Base-by-base conservation (phyloP, 768 basidiomycete species). In the Leccinum subtestaceum region DNA sequence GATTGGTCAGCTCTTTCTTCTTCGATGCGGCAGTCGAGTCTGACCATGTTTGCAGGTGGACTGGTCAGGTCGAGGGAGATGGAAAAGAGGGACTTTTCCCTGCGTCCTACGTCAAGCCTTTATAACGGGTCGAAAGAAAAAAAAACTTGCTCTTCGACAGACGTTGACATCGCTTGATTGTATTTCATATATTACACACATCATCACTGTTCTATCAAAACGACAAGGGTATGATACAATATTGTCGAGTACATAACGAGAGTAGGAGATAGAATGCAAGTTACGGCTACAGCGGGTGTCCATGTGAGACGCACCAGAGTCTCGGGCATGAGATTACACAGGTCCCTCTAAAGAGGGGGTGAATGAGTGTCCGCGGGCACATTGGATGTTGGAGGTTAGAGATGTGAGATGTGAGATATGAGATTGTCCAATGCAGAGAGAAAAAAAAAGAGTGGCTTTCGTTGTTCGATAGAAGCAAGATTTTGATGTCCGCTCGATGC, bases 31-130 rank as follows among this genome's bases (percentile, higher is more conserved):
- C 4, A 15, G 12, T n/a, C 9, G 31, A 21, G 47, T 47, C 54
- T 64, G 43, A 61, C 56, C 23, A 56, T 7, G 56, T 53, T 59
- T 59, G 53, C 65, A 88, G 87, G 87, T 88, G 87, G 87, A 84
- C 81, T 17, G 87, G 86, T 12, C 81, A 84, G 70, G 69, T 81
- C 47, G 75, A 86, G 60, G 86, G 85, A 13, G 78, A 77, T 67
- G 85, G 82, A 12, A 80, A 71, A 66, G 77, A 77, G 55, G 87
- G 87, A 3, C 70, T 87, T 45, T 84, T 88, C 70, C 87, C 87
- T 21, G 87, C 87, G 17, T 81, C 86, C 29, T 88, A 88, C 74
- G 87, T 86, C 63, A 83, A 84, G 67, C 61, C 81, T n/a, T 58
- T 85, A 67, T 87, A 15, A 13, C 1, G 4, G 19, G 34, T 19